Evolutionary conservation across 1,284 basidiomycete species (phyloP), one percentile per base, ranked within the genome.

Genomic region (Leccinum idahoense): DNA sequence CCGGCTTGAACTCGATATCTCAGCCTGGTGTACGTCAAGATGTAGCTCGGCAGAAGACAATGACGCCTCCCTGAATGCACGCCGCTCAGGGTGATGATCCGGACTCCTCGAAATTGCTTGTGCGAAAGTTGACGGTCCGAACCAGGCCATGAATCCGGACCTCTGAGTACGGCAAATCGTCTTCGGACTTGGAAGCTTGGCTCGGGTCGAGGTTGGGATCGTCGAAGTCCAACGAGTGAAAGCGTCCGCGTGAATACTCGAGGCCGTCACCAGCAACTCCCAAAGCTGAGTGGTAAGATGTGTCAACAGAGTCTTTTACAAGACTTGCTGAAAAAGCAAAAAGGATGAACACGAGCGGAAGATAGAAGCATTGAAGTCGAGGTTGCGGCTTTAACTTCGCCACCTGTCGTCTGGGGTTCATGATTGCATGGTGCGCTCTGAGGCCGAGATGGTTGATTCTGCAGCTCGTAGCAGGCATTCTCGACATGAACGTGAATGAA

Each of bases 81-180:
- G 1, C 90, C 90, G 2, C 86, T 81, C 60, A 93, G 78, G 70
- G 87, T 91, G 69, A 93, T 82, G 69, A 93, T 29, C 29, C 93
- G 32, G 91, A 90, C 53, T 90, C 89, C 67, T 92, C 89, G 54
- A 93, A 80, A 68, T 79, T 83, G 74, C 89, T 92, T 6, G 91
- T 93, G 35, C 90, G 82, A 32, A 32, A 32, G 70, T 89, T 88
- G 37, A 93, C 83, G 15, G 83, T 86, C 60, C 91, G 82, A 63
- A 29, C 29, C 29, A 29, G 29, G 29, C 29, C 29, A 7, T 29
- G 29, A 29, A 29, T 29, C 29, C 29, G 85, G 29, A 92, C 90
- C 70, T 91, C 89, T 7, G 88, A 88, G 71, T 92, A 92, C 0
- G 84, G 85, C 1, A 83, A 86, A 64, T 85, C 84, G 62, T 83